These are phyloP conservation scores for Fagus crenata DNA, from an alignment of 306 rosid genomes.

Conservation along the genomic window DNA sequence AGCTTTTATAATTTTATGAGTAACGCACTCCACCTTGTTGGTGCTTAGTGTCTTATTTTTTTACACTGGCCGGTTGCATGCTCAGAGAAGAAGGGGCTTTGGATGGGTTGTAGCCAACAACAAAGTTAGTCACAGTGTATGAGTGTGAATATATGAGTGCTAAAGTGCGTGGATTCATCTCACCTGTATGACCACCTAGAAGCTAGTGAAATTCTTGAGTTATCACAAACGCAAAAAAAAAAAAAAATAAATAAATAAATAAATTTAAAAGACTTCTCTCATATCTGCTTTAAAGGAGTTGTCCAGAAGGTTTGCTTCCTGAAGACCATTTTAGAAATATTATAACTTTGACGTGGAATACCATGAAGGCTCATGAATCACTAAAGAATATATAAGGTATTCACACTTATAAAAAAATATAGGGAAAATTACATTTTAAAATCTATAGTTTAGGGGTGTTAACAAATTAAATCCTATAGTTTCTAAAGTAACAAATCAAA, in stretches of 20 bases:
- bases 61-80: background rate
- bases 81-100: background rate
- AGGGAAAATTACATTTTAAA: too few relatives aligned
- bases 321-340: background rate
- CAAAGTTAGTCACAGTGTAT: background rate
- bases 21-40: background rate
- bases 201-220: background rate
- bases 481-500: too few relatives aligned
- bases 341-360: too few relatives aligned
- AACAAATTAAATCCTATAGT: too few relatives aligned
- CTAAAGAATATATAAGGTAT: too few relatives aligned
- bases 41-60: background rate
- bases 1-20: background rate
- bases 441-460: too few relatives aligned
- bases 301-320: background rate
- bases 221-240: too few relatives aligned
- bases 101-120: background rate
- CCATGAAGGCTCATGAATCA: too few relatives aligned
- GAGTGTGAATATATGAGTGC: background rate
- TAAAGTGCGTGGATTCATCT: constrained; percentile 5
- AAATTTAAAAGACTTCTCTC: background rate
- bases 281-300: background rate
- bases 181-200: constrained; percentile 3
- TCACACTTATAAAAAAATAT: too few relatives aligned
- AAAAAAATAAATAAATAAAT: too few relatives aligned